Base-by-base conservation (phyloP, 2,329 filamentous ascomycete genomes). In the Paraconiothyrium sp. region DNA sequence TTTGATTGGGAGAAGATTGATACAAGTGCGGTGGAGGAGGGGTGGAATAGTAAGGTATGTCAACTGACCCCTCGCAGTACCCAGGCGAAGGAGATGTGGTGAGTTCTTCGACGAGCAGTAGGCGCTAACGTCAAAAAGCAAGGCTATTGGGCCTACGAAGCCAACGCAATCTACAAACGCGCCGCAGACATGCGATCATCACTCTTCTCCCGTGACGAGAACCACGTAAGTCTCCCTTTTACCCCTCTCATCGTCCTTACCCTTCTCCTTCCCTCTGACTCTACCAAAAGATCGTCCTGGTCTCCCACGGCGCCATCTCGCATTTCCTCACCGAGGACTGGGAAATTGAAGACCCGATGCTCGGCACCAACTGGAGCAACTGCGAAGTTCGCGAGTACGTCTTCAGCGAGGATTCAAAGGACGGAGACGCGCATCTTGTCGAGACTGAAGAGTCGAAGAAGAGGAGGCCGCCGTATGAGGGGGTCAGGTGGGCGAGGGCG, bases 301-400 rank as follows among this genome's bases (percentile, higher is more conserved):
- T 96, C 8, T 90, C 92, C 3, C 93, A 97, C 71, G 93, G 93
- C 1, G 92, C 91, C 0, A 91, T 94, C 69, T 76, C 97, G 70
- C 93, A 97, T 76, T 96, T 92, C 71, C 81, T 97, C 65, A 95
- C 92, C 0, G 87, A 93, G 67, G 93, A 97, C 72, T 96, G 89
- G 88, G 66, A 73, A 44, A 72, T 72, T 13, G 67, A 61, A 13
- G 69, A 76, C 50, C 70, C 73, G 0, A 72, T 76, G 71, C 68
- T 62, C 1, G 65, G 69, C 35, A 76, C 70, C 13, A 72, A 74
- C 27, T 78, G 73, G 60, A 58, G 67, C 11, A 78, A 78, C 54
- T 78, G 76, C 60, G 76, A 78, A 57, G 67, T 76, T 35, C 73
- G 75, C 3, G 58, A 71, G 32, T 78, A 75, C 47, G 63, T 68